phyloP scores from a whole-genome alignment of 1,284 basidiomycete species.

The Ganoderma boninense region DNA sequence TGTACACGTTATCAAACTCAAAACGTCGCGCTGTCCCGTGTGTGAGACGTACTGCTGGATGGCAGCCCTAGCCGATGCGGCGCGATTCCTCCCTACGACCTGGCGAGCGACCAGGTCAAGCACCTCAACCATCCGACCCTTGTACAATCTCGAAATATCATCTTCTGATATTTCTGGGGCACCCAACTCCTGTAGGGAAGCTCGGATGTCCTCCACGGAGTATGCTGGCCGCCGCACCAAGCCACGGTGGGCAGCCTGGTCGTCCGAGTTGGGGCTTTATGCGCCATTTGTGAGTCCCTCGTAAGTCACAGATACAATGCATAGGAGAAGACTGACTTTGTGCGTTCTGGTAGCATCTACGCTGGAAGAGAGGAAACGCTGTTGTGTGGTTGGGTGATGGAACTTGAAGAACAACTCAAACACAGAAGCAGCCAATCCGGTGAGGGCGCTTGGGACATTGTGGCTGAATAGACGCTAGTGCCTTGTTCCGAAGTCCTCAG shows the following conservation, averaged over 20 bases:
- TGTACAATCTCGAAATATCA: conserved; percentile 29
- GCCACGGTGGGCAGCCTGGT: not conserved
- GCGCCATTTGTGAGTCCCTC: not conserved
- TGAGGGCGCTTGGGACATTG: not conserved
- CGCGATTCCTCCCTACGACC: conserved; percentile 23
- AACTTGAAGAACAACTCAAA: not conserved
- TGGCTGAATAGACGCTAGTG: not conserved
- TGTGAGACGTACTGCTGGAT: conserved; percentile 27
- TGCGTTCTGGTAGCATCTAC: not conserved
- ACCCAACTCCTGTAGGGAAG: not conserved
- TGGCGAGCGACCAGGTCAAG: conserved; percentile 26
- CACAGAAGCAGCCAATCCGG: not conserved
- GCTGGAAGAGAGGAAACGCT: not conserved
- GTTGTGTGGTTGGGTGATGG: not conserved
- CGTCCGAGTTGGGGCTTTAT: not conserved
- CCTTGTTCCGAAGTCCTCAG: not conserved
- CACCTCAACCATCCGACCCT: conserved; percentile 30
- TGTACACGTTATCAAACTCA: not conserved
- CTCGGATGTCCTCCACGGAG: not conserved
- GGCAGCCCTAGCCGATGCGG: conserved; percentile 7
- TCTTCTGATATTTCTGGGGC: conserved; percentile 9
- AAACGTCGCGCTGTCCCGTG: not conserved
- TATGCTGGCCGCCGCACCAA: not conserved
- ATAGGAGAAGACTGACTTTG: not conserved
- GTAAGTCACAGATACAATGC: no score